phyloP scores from a whole-genome alignment of 2,329 filamentous ascomycete genomes.

The Neocucurbitaria cava region DNA sequence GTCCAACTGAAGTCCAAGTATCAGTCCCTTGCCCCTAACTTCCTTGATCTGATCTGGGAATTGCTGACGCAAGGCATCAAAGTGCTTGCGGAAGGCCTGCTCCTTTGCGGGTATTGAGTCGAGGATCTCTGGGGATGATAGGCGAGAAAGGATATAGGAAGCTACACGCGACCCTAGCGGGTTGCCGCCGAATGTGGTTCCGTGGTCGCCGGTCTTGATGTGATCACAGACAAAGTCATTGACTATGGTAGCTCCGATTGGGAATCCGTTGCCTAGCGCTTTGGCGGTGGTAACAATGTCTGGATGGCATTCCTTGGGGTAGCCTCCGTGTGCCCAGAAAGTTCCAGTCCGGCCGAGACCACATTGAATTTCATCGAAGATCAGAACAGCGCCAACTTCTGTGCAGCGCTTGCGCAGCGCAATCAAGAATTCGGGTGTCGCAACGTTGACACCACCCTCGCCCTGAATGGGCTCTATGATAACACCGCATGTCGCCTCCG shows the following conservation, averaged over 20 bases:
- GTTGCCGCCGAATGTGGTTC: slow-evolving; percentile 93
- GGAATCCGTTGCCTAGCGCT: slow-evolving; percentile 94
- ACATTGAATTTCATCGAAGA: slow-evolving; percentile 98
- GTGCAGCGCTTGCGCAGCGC: slow-evolving; percentile 85
- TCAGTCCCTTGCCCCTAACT: slow-evolving; percentile 81
- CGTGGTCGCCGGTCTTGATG: slow-evolving; percentile 81
- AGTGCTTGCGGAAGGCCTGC: slow-evolving; percentile 64
- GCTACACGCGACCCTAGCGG: slow-evolving; percentile 84
- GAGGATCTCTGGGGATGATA: slow-evolving; percentile 75
- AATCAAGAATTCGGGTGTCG: slow-evolving; percentile 80
- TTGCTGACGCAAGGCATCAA: slow-evolving; percentile 62
- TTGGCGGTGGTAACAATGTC: slow-evolving; percentile 95
- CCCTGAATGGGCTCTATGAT: slow-evolving; percentile 98
- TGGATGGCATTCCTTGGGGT: slow-evolving; percentile 82
- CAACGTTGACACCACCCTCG: slow-evolving; percentile 89
- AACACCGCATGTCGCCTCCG: slow-evolving; percentile 86
- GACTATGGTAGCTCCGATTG: slow-evolving; percentile 82
- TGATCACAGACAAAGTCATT: slow-evolving; percentile 72
- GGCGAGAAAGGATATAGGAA: slow-evolving; percentile 80
- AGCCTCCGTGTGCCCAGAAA: slow-evolving; percentile 84
- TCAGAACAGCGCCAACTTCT: slow-evolving; percentile 84
- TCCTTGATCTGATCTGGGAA: slow-evolving; percentile 79
- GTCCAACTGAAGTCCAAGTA: slow-evolving; percentile 84
- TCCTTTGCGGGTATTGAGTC: slow-evolving; percentile 73
- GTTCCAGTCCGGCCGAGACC: slow-evolving; percentile 85